Evolutionary conservation across 1,139 yeast species (phyloP).

Genomic region (Candida dubliniensis): DNA sequence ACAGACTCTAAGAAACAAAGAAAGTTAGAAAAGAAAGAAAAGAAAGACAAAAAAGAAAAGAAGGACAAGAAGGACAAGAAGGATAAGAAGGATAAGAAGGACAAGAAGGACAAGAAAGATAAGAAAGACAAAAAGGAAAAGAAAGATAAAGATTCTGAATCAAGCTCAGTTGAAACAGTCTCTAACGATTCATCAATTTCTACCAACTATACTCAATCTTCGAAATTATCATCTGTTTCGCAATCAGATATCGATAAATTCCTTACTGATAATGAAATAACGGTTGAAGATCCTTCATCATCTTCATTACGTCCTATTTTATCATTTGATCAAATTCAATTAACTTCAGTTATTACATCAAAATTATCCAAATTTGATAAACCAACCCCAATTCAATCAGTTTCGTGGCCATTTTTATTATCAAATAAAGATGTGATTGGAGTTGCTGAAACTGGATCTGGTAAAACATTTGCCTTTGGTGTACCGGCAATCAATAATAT

Average conservation of each 20-base stretch:
- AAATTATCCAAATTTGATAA: slow-evolving; percentile 70
- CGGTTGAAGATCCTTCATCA: slow-evolving; percentile 68
- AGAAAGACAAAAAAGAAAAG: slow-evolving; percentile 48
- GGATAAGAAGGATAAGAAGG: slow-evolving; percentile 47
- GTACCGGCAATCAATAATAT: slow-evolving; percentile 91
- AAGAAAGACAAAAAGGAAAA: slow-evolving; percentile 39
- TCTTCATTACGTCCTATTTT: slow-evolving; percentile 65
- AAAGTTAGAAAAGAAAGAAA: slow-evolving; percentile 42
- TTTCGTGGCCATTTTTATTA: slow-evolving; percentile 90
- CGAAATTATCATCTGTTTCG: slow-evolving; percentile 33
- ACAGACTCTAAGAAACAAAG: slow-evolving; percentile 21
- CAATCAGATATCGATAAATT: slow-evolving; percentile 62
- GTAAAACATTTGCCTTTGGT: slow-evolving; percentile 96
- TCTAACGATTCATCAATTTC: slow-evolving; percentile 11
- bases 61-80: slow-evolving; percentile 35
- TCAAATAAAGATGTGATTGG: slow-evolving; percentile 87
- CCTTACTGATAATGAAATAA: slow-evolving; percentile 69
- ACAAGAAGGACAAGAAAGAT: slow-evolving; percentile 47
- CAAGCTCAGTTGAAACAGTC: slow-evolving; percentile 38
- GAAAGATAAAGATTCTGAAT: slow-evolving; percentile 47
- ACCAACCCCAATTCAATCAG: slow-evolving; percentile 98
- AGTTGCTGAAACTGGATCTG: slow-evolving; percentile 98
- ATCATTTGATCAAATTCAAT: slow-evolving; percentile 59
- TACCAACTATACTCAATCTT: slow-evolving; percentile 30
- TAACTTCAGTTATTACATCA: slow-evolving; percentile 55